A percentile compares a stretch with the other conserved stretches of the same genome.
phyloP scores from a whole-genome alignment of 169 alveolate genomes.

The Eimeria acervulina region DNA sequence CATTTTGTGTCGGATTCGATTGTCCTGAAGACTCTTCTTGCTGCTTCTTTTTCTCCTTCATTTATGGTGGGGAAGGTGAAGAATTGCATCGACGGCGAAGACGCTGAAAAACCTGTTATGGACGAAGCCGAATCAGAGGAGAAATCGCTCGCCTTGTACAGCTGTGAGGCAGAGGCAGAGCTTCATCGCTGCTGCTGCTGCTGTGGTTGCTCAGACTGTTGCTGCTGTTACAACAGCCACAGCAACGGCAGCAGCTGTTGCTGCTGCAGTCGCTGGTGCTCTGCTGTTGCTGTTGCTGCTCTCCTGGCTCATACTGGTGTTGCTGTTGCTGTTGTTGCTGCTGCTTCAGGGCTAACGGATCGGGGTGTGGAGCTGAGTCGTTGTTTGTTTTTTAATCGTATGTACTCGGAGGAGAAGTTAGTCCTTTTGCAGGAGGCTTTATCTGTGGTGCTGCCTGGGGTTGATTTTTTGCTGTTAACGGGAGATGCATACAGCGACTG shows the following conservation, averaged over 20 bases:
- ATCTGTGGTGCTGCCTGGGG: slow-evolving; percentile 22
- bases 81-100: background rate
- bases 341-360: background rate
- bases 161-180: slow-evolving; percentile 3
- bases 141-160: background rate
- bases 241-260: too few relatives aligned
- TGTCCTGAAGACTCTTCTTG: slow-evolving; percentile 64
- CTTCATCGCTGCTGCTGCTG: background rate
- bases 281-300: slow-evolving; percentile 3
- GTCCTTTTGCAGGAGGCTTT: background rate
- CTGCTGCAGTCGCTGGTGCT: background rate
- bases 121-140: background rate
- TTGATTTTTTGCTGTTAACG: background rate
- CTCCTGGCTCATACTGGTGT: background rate
- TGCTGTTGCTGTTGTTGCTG: background rate
- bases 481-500: too few relatives aligned
- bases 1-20: slow-evolving; percentile 42
- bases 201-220: background rate
- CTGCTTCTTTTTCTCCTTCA: slow-evolving; percentile 77
- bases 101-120: background rate
- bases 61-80: slow-evolving; percentile 54
- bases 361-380: slow-evolving; percentile 53
- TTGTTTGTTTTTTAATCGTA: slow-evolving; percentile 23
- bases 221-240: too few relatives aligned
- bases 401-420: background rate